Conservation (phyloP, 2,329 filamentous ascomycete species). For the Fusarium sulawesiense region DNA sequence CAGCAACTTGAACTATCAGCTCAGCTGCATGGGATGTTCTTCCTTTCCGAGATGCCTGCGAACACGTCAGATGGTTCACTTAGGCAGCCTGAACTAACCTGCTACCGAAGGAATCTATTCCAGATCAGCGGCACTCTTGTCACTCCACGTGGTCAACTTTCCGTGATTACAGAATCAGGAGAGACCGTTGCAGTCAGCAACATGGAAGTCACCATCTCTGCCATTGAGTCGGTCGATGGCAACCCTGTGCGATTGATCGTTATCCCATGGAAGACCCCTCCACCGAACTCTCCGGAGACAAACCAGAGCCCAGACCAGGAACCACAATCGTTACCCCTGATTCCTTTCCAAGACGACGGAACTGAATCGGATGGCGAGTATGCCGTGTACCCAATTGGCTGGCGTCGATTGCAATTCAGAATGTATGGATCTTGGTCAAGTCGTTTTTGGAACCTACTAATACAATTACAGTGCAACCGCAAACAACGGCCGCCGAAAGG, state of each 20-base stretch:
- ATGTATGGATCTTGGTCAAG: conserved; percentile 63
- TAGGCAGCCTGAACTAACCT: conserved; percentile 86
- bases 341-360: conserved; percentile 72
- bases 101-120: conserved; percentile 95
- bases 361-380: conserved; percentile 78
- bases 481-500: conserved; percentile 94
- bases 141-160: conserved; percentile 80
- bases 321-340: conserved; percentile 82
- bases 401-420: conserved; percentile 92
- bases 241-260: conserved; percentile 94
- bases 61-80: conserved; percentile 67
- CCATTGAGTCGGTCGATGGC: conserved; percentile 93
- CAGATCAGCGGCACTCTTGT: conserved; percentile 93
- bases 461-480: conserved; percentile 77
- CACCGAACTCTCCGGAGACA: conserved; percentile 78
- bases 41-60: conserved; percentile 82
- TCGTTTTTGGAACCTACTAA: conserved; percentile 18
- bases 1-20: conserved; percentile 73
- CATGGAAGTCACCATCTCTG: conserved; percentile 89
- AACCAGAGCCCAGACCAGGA: conserved; percentile 80
- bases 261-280: conserved; percentile 97
- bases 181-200: conserved; percentile 84
- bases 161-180: conserved; percentile 84
- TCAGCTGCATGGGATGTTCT: conserved; percentile 90
- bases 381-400: conserved; percentile 91